These are phyloP conservation scores for Leishmania martiniquensis DNA, from an alignment of 208 protist genomes.

Conservation along the genomic window DNA sequence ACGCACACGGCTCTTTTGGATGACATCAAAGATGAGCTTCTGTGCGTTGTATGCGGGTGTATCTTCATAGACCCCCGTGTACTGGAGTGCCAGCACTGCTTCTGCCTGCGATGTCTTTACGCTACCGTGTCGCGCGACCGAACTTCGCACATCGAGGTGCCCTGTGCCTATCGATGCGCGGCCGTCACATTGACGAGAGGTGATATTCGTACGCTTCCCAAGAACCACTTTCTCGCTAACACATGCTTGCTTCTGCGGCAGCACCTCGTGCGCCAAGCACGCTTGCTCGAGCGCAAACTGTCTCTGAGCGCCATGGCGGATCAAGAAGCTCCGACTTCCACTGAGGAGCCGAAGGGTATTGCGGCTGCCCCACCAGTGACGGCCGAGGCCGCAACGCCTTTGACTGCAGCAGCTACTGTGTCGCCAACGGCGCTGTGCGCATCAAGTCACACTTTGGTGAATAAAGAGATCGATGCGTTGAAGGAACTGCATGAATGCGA, in stretches of 20 bases:
- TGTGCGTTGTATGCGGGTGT: conserved; percentile 52
- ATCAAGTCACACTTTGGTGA: background rate
- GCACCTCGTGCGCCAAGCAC: conserved; percentile 7
- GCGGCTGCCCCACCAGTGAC: background rate
- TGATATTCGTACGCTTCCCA: conserved; percentile 48
- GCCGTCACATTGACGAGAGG: conserved; percentile 37
- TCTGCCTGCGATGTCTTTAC: conserved; percentile 75
- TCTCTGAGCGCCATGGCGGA: background rate
- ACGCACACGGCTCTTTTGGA: conserved; percentile 25
- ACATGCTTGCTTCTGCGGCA: conserved; percentile 27
- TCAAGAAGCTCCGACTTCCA: background rate
- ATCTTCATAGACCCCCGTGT: conserved; percentile 65
- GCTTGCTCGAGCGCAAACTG: conserved; percentile 19
- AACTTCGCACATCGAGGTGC: conserved; percentile 27
- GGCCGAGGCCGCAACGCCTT: background rate
- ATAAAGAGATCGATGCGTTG: conserved; percentile 16
- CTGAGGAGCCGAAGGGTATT: background rate
- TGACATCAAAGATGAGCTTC: conserved; percentile 40
- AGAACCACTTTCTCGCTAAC: conserved; percentile 52
- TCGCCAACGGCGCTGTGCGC: background rate
- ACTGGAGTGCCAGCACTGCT: conserved; percentile 72
- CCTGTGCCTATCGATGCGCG: conserved; percentile 52
- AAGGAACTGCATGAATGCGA: conserved; percentile 42
- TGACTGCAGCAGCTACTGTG: background rate
- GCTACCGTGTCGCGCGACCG: conserved; percentile 38